Base-by-base conservation (phyloP, 2,329 filamentous ascomycete species). In the Rutstroemia sp. region DNA sequence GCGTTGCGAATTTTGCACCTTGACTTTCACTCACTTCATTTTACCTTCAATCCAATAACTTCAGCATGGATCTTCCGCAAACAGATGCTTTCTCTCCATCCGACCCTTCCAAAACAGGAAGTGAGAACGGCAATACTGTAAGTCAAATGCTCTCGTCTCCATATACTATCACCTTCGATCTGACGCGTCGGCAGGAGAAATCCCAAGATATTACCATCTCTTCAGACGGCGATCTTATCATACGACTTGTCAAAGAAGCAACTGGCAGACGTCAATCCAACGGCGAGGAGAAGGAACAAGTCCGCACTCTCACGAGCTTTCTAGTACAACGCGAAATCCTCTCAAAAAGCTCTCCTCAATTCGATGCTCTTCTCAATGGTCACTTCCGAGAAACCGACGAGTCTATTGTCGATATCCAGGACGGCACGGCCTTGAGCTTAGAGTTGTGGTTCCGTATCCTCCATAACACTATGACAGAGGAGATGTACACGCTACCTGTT, bases 401-500 rank as follows among this genome's bases (percentile, higher is more conserved):
- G 19, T 16, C 27, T 5, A 41, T 27, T 2, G n/a, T 62, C n/a
- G 52, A 58, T 2, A 44, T 63, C 17, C 12, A 60, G 39, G 52
- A 59, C 9, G 58, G 57, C 21, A 60, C 53, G 1, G 30, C 58
- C 12, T 50, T 21, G 5, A 58, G 56, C 30, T 27, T 60, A 1
- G 51, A 60, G 14, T 48, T 64, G 12, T 61, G 61, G 53, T 59
- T 65, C 17, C 54, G 57, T 1, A 27, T 54, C 6, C 25, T 64
- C 19, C 62, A 65, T 19, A n/a, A 45, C 19, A 41, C 21, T 7
- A 23, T 59, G 42, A 48, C 44, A 3, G 39, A 48, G 10, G 55
- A 51, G 0, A 47, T 59, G 16, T 57, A 57, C 30, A 41, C 51
- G 0, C 21, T 60, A 8, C 7, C 50, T 1, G 45, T 61, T 25